Evolutionary conservation across 345 rosid genomes (phyloP).

Genomic region (Populus nigra): DNA sequence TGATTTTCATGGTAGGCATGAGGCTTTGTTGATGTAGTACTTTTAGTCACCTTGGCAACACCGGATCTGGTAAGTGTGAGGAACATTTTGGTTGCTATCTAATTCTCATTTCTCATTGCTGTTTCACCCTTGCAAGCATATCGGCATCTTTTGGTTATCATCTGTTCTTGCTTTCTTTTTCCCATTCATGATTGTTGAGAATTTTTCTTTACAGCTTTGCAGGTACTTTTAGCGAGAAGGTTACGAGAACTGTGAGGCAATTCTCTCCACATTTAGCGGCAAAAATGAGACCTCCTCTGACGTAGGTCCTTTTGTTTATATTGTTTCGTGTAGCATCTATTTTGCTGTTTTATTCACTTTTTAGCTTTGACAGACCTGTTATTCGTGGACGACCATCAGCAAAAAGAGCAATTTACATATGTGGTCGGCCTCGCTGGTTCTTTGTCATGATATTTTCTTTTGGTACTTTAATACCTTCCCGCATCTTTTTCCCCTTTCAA

Average conservation of each 20-base stretch:
- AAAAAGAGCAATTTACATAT: constrained; percentile 72
- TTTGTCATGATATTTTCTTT: constrained; percentile 66
- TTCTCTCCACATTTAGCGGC: constrained; percentile 96
- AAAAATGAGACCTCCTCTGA: constrained; percentile 88
- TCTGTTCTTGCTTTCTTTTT: background rate
- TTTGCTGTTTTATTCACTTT: constrained; percentile 18
- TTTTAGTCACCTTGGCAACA: no score
- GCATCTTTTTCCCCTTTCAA: background rate
- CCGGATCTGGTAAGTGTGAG: no score
- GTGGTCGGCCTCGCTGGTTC: constrained; percentile 93
- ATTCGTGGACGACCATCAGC: constrained; percentile 91
- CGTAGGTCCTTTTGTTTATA: constrained; percentile 42
- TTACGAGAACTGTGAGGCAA: constrained; percentile 75
- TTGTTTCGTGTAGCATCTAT: background rate
- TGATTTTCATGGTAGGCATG: no score
- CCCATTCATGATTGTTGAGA: constrained; percentile 4
- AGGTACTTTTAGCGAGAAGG: constrained; percentile 86
- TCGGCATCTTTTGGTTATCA: background rate
- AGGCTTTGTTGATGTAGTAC: no score
- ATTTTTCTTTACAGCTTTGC: constrained; percentile 72
- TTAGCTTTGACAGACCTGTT: constrained; percentile 61
- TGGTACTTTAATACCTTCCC: constrained; percentile 42
- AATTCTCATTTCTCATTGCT: background rate
- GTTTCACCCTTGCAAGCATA: background rate
- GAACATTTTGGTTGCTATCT: background rate